Base-by-base conservation (phyloP, 306 rosid species). In the Acacia confusa region DNA sequence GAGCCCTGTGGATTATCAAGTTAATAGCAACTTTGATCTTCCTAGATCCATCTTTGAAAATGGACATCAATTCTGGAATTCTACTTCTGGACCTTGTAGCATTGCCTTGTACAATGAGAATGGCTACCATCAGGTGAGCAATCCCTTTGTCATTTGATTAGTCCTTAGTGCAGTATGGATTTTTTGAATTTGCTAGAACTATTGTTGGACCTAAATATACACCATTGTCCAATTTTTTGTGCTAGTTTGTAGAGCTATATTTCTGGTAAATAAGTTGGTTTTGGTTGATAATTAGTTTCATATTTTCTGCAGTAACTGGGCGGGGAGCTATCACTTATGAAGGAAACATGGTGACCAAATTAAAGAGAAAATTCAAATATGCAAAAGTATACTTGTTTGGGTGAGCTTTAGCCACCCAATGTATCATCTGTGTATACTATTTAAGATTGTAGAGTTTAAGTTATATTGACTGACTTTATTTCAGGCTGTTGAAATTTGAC, bases 101-200 rank as follows among this genome's bases (percentile, higher is more conserved):
- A 82, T 88, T 83, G 88, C 97, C 79, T 83, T 86, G 85, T 91
- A 84, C 75, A 84, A 89, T 45, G 87, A 88, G 70, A 89, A 82
- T 34, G 70, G 85, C 77, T 89, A 79, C 80, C 91, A 85, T 80
- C 81, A 87, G 87, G 93, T 92, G 72, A 82, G 88, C 41, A 77
- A 7, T 69, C 17, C 11, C 72, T 61, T 63, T 69, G n/a, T 32
- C 70, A 22, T 77, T 43, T 76, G 71, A 75, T 40, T 40, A 60
- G 72, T 40, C 34, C 27, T 34, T 65, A 40, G 55, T 58, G 50
- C 15, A 34, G 27, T 0, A 36, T 40, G 28, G 45, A 14, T 52
- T 55, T 7, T 7, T 79, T 73, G 20, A 67, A 72, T 36, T 61
- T 43, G 34, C 57, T 30, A n/a, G 22, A 63, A 19, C 53, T 70